These are phyloP conservation scores for Codiaeum variegatum DNA, from an alignment of 441 rosid species.

Conservation along the genomic window DNA sequence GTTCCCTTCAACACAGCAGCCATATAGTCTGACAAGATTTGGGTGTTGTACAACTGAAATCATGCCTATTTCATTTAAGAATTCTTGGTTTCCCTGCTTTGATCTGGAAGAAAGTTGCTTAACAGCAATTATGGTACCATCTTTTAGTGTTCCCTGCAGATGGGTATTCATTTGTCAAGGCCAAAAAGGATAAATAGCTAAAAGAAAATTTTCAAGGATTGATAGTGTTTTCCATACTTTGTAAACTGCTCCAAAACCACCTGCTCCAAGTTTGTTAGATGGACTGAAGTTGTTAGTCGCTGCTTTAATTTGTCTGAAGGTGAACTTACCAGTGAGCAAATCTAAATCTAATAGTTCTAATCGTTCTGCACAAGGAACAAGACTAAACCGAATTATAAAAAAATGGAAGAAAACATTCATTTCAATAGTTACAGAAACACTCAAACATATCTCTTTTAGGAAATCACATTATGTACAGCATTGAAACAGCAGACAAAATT, in stretches of 20 bases:
- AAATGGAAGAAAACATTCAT: background rate
- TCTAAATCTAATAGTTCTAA: constrained; percentile 25
- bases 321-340: constrained; percentile 41
- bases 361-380: constrained; percentile 17
- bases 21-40: constrained; percentile 48
- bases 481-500: background rate
- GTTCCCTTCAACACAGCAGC: constrained; percentile 50
- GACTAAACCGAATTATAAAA: background rate
- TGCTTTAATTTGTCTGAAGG: constrained; percentile 54
- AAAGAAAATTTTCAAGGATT: background rate
- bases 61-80: constrained; percentile 69
- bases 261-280: constrained; percentile 75
- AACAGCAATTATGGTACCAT: constrained; percentile 62
- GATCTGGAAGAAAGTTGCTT: constrained; percentile 75
- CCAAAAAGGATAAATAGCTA: background rate
- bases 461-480: background rate
- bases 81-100: constrained; percentile 67
- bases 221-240: constrained; percentile 37
- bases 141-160: constrained; percentile 50
- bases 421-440: background rate
- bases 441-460: background rate
- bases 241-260: constrained; percentile 81
- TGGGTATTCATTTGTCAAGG: background rate
- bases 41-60: constrained; percentile 50
- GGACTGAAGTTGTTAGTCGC: constrained; percentile 66